Evolutionary conservation across 2,329 filamentous ascomycete genomes (phyloP), one percentile per base, ranked within the genome.

Genomic region (Cadophora luteo-olivacea): DNA sequence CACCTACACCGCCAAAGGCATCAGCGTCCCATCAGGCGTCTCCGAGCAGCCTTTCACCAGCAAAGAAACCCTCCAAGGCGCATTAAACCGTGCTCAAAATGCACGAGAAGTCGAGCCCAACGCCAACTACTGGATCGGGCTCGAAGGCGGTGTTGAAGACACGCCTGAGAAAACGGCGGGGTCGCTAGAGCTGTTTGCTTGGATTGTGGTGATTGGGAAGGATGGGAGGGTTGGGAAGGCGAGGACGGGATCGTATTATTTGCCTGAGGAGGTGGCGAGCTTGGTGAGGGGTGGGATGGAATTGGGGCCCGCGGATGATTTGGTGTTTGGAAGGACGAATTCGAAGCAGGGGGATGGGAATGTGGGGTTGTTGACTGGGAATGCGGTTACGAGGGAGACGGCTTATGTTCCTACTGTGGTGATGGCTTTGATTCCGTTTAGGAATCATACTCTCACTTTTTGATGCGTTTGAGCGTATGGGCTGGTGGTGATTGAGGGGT

Each of bases 371-470:
- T 70, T 83, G 72, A 82, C 81, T 2, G 79, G 75, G 0, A 78
- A 79, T 51, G 75, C 80, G 24, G 71, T 82, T 14, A 76, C 79
- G 52, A 75, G 81, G 57, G 74, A 76, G n/a, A 74, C 64, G 1
- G 81, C 78, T 61, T 83, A 82, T 67, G 75, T 75, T 0, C 79
- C 81, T 63, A 80, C 81, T 0, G 79, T 82, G 14, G 76, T 82
- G 19, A 54, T 82, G 60, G 81, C 81, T 2, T 61, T 82, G 67
- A 81, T 83, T 62, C 81, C 81, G 1, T 81, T 81, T 54, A 79
- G 75, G 67, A 82, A 82, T 63, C 38, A 64, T 7, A 73, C 65
- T 1, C 66, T 82, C 65, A 77, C 77, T 1, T 82, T 82, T 48
- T 70, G 51, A 72, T 64, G 55, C 3, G 29, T 29, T 29, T 29